Percentiles rank a stretch among this genome's conserved stretches.
Conservation (phyloP, 139 green algal species). For the Ulvella scutata region DNA sequence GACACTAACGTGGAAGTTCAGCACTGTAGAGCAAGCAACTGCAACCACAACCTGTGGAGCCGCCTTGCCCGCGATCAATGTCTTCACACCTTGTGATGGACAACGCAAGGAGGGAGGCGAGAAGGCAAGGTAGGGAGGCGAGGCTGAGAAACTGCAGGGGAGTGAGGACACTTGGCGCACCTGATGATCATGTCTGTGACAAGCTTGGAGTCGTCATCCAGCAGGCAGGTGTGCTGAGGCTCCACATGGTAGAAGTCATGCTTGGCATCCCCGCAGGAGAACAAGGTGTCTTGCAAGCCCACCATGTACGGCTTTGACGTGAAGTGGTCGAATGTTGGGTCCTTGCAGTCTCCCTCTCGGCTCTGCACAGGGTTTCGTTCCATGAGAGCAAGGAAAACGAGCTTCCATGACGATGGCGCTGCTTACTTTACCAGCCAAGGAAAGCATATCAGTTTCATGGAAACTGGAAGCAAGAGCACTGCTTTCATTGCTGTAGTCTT, state of each 20-base stretch:
- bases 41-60: not conserved
- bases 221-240: not conserved
- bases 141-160: not conserved
- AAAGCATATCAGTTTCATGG: too few species aligned
- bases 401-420: too few species aligned
- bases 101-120: too few species aligned
- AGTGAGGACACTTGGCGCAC: not conserved
- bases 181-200: not conserved
- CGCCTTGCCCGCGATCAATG: not conserved
- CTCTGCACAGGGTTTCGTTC: too few species aligned
- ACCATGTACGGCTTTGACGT: not conserved
- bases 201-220: not conserved
- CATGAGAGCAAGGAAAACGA: too few species aligned
- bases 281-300: not conserved
- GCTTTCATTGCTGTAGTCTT: too few species aligned
- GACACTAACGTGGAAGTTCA: not conserved
- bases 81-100: too few species aligned
- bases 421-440: too few species aligned
- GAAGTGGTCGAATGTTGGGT: not conserved
- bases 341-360: not conserved
- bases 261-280: not conserved
- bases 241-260: slow-evolving; percentile 3
- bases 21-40: not conserved
- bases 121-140: not conserved
- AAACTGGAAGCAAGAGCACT: too few species aligned